These are phyloP conservation scores for Coleophoma eucalyptorum DNA, from an alignment of 2,329 filamentous ascomycete genomes.

Conservation along the genomic window DNA sequence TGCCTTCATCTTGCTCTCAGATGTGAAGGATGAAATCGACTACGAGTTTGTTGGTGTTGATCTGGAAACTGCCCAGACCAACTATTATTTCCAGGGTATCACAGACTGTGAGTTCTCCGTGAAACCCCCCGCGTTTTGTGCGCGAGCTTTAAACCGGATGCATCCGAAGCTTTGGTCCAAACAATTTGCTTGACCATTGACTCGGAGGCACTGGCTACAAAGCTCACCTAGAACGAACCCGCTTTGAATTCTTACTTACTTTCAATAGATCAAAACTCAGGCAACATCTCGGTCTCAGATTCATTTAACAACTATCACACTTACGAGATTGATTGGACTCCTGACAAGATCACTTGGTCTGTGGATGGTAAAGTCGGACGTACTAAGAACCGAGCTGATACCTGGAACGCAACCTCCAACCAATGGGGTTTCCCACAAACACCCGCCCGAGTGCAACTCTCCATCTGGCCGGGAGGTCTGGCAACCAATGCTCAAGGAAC, in stretches of 20 bases:
- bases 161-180: too few species aligned
- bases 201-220: conserved; percentile 13
- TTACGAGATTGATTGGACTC: conserved; percentile 91
- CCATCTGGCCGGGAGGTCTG: conserved; percentile 91
- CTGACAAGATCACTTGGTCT: conserved; percentile 80
- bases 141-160: too few species aligned
- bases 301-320: conserved; percentile 79
- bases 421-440: conserved; percentile 89
- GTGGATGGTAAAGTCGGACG: conserved; percentile 79
- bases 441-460: conserved; percentile 85
- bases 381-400: conserved; percentile 69
- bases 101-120: conserved; percentile 67
- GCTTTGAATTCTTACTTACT: conserved; percentile 8
- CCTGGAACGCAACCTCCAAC: conserved; percentile 80
- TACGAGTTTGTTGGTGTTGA: conserved; percentile 90
- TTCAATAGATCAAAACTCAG: conserved; percentile 65
- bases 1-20: conserved; percentile 91
- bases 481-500: conserved; percentile 78
- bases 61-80: conserved; percentile 76
- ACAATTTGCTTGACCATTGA: too few species aligned
- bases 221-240: background rate
- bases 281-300: conserved; percentile 65
- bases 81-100: conserved; percentile 96
- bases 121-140: too few species aligned
- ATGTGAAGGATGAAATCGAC: conserved; percentile 98